Conservation (phyloP, 305 asterid genomes). For the Ilex paraguariensis region DNA sequence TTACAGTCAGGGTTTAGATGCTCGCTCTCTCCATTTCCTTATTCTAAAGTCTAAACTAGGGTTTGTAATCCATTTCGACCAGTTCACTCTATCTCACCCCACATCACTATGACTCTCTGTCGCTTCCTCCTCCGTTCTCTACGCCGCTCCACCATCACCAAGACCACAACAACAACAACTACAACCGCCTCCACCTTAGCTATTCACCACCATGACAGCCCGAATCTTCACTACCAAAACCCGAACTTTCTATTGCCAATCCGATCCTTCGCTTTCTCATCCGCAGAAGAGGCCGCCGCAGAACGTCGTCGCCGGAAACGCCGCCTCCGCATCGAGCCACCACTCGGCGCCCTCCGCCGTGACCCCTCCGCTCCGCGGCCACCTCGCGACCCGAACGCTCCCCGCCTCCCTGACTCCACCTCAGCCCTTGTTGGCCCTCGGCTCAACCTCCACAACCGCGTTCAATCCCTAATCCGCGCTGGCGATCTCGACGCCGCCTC, state of each 20-base stretch:
- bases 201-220: not conserved
- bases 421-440: conserved; percentile 72
- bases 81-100: not conserved
- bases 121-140: conserved; percentile 26
- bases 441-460: conserved; percentile 91
- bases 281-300: conserved; percentile 94
- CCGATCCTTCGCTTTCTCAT: conserved; percentile 67
- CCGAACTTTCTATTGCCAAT: conserved; percentile 27
- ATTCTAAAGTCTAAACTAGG: not conserved
- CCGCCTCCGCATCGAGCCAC: conserved; percentile 87
- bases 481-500: conserved; percentile 87
- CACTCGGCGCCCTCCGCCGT: conserved; percentile 68
- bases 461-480: conserved; percentile 87
- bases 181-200: not conserved
- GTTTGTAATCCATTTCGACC: not conserved
- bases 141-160: conserved; percentile 21
- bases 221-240: conserved; percentile 17
- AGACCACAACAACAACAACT: conserved; percentile 5
- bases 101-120: conserved; percentile 19
- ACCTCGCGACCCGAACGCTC: conserved; percentile 30
- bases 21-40: too few relatives aligned
- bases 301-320: conserved; percentile 91
- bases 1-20: not conserved
- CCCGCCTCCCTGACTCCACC: conserved; percentile 68
- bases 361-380: conserved; percentile 29